Base-by-base conservation (phyloP, 169 alveolate genomes). In the Pseudocohnilembus persalinus region DNA sequence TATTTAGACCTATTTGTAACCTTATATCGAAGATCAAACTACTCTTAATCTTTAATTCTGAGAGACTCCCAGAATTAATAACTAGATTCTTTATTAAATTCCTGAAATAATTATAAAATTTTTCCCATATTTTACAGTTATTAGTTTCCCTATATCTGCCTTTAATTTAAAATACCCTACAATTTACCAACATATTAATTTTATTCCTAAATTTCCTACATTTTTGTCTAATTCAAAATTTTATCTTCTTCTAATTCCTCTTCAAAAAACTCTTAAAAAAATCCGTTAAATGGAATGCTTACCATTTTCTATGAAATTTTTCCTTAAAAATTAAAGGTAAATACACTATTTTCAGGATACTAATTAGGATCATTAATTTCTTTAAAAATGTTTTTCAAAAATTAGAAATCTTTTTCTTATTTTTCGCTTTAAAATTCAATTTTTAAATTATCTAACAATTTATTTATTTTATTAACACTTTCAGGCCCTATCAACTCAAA, bases 1-100 rank as follows among this genome's bases (percentile, higher is more conserved):
- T 81, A 86, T 75, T 83, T 74, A 28, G 31, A 31, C 64, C 90
- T 86, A n/a, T 64, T 80, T 29, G 31, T 77, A 24, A 68, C 31
- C 32, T 80, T 80, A 73, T 80, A 86, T 80, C 87, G 31, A 32
- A 49, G 29, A n/a, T 49, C 29, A 81, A 31, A 79, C 20, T 86
- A 31, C 15, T 77, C 68, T 49, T 49, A 49, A 49, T 49, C 49
- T 80, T 86, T 65, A 16, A 80, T 81, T 6, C 73, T 64, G 24
- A n/a, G n/a, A n/a, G n/a, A n/a, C n/a, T n/a, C n/a, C n/a, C n/a
- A n/a, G n/a, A n/a, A n/a, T n/a, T n/a, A n/a, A n/a, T n/a, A n/a
- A n/a, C n/a, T n/a, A n/a, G n/a, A n/a, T n/a, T n/a, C n/a, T n/a
- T n/a, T n/a, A n/a, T n/a, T n/a, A n/a, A n/a, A n/a, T n/a, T n/a